Evolutionary conservation across 352 stramenopile genomes (phyloP).

Genomic region (Phytophthora pini): DNA sequence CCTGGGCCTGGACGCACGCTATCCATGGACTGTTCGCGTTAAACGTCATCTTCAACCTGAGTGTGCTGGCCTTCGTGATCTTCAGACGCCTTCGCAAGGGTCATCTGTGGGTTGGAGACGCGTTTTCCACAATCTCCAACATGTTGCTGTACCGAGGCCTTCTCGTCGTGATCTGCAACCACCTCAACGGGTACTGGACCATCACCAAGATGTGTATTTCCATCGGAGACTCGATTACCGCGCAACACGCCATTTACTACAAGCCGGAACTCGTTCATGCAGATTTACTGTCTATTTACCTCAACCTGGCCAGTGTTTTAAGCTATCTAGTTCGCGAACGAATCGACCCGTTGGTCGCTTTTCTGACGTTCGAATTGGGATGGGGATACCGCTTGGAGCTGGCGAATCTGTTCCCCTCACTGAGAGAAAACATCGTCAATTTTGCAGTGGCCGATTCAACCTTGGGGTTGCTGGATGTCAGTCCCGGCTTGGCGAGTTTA

Average conservation of each 20-base stretch:
- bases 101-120: conserved; percentile 47
- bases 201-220: conserved; percentile 20
- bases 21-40: conserved; percentile 37
- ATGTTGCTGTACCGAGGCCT: conserved; percentile 25
- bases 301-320: conserved; percentile 17
- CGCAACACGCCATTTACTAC: too few species aligned
- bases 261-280: conserved; percentile 30
- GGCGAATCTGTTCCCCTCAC: conserved; percentile 4
- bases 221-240: too few species aligned
- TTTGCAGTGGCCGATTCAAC: conserved; percentile 3
- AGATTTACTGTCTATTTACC: conserved; percentile 35
- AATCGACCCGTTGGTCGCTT: conserved; percentile 22
- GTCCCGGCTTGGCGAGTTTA: too few species aligned
- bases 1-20: conserved; percentile 47
- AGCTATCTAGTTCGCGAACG: conserved; percentile 25
- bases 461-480: too few species aligned
- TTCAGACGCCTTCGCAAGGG: conserved; percentile 31
- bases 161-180: conserved; percentile 36
- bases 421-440: conserved; percentile 5
- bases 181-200: conserved; percentile 38
- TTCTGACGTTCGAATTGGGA: conserved; percentile 27
- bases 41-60: conserved; percentile 30
- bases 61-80: conserved; percentile 31
- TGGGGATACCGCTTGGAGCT: too few species aligned
- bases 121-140: conserved; percentile 43